Evolutionary conservation across 805 yeast genomes (phyloP).

Genomic region (Ogataea saltuana): DNA sequence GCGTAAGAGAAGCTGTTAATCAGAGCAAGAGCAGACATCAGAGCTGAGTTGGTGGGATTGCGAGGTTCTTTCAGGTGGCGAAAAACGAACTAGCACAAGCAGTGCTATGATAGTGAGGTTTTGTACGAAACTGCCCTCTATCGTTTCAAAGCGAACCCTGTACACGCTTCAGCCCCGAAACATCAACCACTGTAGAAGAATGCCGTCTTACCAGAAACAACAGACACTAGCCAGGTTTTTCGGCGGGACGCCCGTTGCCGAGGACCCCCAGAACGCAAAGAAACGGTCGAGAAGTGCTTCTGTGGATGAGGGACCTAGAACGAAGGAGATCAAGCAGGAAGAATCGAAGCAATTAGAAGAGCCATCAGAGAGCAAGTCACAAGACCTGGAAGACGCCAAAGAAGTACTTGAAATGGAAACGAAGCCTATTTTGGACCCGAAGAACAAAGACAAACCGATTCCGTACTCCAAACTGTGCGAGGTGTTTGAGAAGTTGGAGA

Average conservation of each 20-base stretch:
- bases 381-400: constrained; percentile 29
- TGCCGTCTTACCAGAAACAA: constrained; percentile 20
- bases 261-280: constrained; percentile 4
- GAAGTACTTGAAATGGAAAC: constrained; percentile 18
- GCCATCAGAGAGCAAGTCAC: neutral
- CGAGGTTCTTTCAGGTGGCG: too few relatives aligned
- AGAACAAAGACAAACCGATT: constrained; percentile 24
- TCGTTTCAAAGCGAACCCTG: neutral
- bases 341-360: constrained; percentile 16
- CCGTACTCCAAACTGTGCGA: constrained; percentile 50
- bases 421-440: neutral
- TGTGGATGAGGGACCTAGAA: neutral
- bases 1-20: neutral
- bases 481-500: constrained; percentile 76
- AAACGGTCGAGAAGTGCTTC: constrained; percentile 18
- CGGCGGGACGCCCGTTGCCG: constrained; percentile 12
- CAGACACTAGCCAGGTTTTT: constrained; percentile 26
- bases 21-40: too few relatives aligned
- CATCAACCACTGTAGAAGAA: neutral
- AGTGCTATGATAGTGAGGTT: neutral
- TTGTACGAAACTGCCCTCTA: neutral
- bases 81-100: too few relatives aligned
- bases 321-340: constrained; percentile 1
- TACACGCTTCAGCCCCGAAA: neutral
- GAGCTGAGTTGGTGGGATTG: too few relatives aligned